Percentiles rank a stretch among this genome's conserved stretches.
These are phyloP conservation scores for Galerina marginata DNA, from an alignment of 768 basidiomycete genomes.

Conservation along the genomic window DNA sequence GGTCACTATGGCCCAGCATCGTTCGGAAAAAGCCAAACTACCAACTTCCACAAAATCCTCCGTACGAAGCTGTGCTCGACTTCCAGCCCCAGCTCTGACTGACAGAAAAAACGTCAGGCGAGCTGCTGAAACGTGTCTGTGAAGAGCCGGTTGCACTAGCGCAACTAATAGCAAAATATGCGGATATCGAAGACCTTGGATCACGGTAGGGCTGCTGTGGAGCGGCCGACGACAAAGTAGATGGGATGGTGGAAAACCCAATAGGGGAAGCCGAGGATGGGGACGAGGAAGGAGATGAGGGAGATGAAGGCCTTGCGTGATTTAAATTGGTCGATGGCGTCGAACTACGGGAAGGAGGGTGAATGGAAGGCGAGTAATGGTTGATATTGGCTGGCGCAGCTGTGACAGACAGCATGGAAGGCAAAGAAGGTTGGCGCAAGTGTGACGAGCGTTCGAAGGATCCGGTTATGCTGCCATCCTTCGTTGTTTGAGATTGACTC, in stretches of 20 bases:
- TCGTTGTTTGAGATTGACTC: constrained; percentile 2
- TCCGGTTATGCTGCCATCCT: constrained; percentile 10
- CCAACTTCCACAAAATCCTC: constrained; percentile 56
- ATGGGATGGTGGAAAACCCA: constrained; percentile 20
- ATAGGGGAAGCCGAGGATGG: constrained; percentile 27
- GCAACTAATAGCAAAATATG: constrained; percentile 86
- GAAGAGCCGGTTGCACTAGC: constrained; percentile 81
- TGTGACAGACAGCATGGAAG: constrained; percentile 26
- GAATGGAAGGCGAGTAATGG: constrained; percentile 52
- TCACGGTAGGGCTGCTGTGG: constrained; percentile 79
- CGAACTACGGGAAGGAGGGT: constrained; percentile 48
- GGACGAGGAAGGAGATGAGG: constrained; percentile 28
- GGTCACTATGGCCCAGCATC: constrained; percentile 35
- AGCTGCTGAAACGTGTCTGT: constrained; percentile 82
- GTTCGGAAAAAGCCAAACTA: constrained; percentile 23
- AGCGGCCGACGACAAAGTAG: constrained; percentile 27
- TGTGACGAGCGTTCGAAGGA: constrained; percentile 13
- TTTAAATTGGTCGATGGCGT: constrained; percentile 34
- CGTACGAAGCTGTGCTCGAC: constrained; percentile 51
- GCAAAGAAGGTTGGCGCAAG: constrained; percentile 37
- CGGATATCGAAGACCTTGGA: constrained; percentile 69
- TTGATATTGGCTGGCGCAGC: constrained; percentile 32
- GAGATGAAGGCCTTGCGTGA: constrained; percentile 26
- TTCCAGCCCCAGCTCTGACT: constrained; percentile 97
- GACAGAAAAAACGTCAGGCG: constrained; percentile 84